Evolutionary conservation across 768 basidiomycete species (phyloP).

Genomic region (Strobilomyces dryophilus): DNA sequence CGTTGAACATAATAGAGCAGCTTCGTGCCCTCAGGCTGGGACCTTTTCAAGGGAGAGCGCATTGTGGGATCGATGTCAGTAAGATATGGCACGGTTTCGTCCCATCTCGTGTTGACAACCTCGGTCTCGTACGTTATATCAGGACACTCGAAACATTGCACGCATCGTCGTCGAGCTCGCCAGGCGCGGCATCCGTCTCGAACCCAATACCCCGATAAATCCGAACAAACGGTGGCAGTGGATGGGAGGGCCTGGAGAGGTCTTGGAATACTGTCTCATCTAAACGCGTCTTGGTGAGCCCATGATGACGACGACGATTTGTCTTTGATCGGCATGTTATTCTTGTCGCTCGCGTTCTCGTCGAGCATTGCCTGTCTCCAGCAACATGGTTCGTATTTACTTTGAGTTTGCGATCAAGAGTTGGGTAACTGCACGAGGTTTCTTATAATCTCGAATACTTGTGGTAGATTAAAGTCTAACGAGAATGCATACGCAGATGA

Average conservation of each 20-base stretch:
- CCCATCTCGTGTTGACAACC: conserved; percentile 2
- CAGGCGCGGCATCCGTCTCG: conserved; percentile 57
- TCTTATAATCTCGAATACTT: too few relatives aligned
- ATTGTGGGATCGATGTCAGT: conserved; percentile 90
- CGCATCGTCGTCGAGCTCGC: conserved; percentile 80
- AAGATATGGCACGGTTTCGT: neutral
- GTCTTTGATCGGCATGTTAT: neutral
- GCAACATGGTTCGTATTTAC: neutral
- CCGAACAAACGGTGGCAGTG: conserved; percentile 70
- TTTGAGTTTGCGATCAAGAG: neutral
- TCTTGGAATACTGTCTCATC: conserved; percentile 45
- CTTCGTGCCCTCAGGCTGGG: conserved; percentile 66
- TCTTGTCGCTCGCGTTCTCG: neutral
- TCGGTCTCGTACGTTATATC: conserved; percentile 3
- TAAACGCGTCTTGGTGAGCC: conserved; percentile 7
- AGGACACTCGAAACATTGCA: conserved; percentile 91
- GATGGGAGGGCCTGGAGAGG: conserved; percentile 77
- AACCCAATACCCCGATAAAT: conserved; percentile 69
- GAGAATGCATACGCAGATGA: neutral
- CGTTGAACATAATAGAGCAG: conserved; percentile 71
- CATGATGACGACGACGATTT: conserved; percentile 9
- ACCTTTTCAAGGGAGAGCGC: conserved; percentile 77
- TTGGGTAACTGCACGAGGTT: too few relatives aligned
- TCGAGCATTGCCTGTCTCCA: neutral
- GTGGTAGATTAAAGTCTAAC: neutral